Percentiles rank a stretch among this genome's conserved stretches.
Evolutionary conservation across 2,329 filamentous ascomycete species (phyloP).

Genomic region (Penicillium sp.): DNA sequence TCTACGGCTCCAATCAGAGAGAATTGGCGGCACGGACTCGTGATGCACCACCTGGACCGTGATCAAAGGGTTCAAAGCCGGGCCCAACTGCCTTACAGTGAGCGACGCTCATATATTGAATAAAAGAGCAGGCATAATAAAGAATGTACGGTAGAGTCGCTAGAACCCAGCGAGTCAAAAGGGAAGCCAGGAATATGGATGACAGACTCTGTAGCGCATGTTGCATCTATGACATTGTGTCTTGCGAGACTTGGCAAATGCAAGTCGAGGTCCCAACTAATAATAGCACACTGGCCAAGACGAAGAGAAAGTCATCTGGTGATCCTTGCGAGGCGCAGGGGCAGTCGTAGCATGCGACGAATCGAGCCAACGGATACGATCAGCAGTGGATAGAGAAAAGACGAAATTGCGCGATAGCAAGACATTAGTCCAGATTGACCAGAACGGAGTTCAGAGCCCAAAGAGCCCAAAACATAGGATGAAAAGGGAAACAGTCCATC

Average conservation of each 20-base stretch:
- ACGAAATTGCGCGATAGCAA: neutral
- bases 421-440: neutral
- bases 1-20: conserved; percentile 4
- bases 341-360: neutral
- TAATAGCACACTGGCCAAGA: neutral
- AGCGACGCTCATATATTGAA: neutral
- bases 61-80: neutral
- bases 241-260: neutral
- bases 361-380: neutral
- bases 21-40: neutral
- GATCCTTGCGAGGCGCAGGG: neutral
- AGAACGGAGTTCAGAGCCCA: neutral
- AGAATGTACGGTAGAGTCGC: neutral
- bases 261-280: neutral
- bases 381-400: neutral
- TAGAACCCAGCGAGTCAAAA: conserved; percentile 6
- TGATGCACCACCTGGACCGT: conserved; percentile 10
- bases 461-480: neutral
- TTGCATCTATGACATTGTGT: neutral
- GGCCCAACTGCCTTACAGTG: neutral
- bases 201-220: neutral
- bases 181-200: neutral
- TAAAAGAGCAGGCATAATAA: neutral
- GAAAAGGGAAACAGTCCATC: neutral
- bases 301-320: neutral